A percentile compares a stretch with the other conserved stretches of the same genome.
These are phyloP conservation scores for Thymus mandschuricus DNA, from an alignment of 257 asterid genomes.

Conservation along the genomic window DNA sequence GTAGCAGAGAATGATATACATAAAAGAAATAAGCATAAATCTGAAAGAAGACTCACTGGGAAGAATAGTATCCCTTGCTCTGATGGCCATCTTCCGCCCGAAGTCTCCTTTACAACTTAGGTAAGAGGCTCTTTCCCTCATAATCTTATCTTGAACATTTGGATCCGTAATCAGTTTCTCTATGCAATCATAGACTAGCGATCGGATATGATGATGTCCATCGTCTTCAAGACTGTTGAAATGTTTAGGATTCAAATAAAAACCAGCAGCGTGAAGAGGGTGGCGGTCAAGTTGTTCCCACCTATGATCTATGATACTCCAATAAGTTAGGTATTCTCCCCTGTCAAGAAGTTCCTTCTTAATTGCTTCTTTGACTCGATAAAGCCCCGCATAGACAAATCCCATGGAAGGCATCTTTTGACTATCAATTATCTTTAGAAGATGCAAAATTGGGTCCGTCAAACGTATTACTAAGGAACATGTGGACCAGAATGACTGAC, in stretches of 20 bases:
- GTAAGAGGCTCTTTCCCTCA: conserved; percentile 75
- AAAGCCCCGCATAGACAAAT: conserved; percentile 74
- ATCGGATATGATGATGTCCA: conserved; percentile 63
- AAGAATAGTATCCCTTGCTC: conserved; percentile 81
- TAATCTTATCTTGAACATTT: conserved; percentile 72
- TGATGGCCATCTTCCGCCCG: conserved; percentile 88
- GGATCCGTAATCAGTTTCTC: conserved; percentile 87
- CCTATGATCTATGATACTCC: conserved; percentile 82
- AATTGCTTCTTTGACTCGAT: conserved; percentile 80
- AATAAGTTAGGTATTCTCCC: conserved; percentile 64
- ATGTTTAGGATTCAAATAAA: conserved; percentile 85
- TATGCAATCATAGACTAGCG: conserved; percentile 78
- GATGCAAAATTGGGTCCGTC: conserved; percentile 72
- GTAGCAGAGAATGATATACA: not conserved
- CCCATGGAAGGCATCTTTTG: conserved; percentile 85
- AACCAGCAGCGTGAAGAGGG: conserved; percentile 92
- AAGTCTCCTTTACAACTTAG: conserved; percentile 82
- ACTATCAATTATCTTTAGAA: conserved; percentile 68
- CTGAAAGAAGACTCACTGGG: conserved; percentile 62
- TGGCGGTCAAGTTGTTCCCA: conserved; percentile 81
- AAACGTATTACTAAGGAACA: conserved; percentile 52
- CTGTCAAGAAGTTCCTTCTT: conserved; percentile 72
- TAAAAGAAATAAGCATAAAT: not conserved
- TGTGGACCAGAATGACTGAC: conserved; percentile 78
- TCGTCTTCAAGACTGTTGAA: conserved; percentile 83